phyloP scores from a whole-genome alignment of 2,329 filamentous ascomycete species.

The Ceratocystis smalleyi region DNA sequence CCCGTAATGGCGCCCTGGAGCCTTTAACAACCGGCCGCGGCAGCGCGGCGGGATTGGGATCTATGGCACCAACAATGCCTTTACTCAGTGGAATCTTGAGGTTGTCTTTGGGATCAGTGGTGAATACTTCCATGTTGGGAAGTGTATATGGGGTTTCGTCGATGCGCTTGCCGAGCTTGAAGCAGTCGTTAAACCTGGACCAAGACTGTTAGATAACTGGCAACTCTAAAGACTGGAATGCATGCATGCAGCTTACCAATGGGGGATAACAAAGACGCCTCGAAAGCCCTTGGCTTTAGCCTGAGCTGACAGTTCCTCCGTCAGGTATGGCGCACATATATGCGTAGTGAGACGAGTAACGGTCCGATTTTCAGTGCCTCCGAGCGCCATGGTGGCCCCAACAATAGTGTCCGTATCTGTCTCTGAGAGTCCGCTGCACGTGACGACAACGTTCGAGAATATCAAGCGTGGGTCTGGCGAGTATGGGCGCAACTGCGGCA shows the following conservation, averaged over 20 bases:
- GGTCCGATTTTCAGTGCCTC: constrained; percentile 60
- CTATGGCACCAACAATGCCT: constrained; percentile 53
- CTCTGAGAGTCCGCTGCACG: constrained; percentile 67
- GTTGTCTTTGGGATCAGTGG: constrained; percentile 37
- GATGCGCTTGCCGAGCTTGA: constrained; percentile 82
- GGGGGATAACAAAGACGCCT: constrained; percentile 75
- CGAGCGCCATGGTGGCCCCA: constrained; percentile 76
- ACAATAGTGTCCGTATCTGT: constrained; percentile 85
- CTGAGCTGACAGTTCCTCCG: constrained; percentile 53
- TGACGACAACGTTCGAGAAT: constrained; percentile 69
- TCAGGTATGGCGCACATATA: constrained; percentile 64
- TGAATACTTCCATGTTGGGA: constrained; percentile 73
- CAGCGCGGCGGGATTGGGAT: constrained; percentile 30
- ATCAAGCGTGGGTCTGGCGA: constrained; percentile 85
- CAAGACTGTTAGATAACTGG: background rate
- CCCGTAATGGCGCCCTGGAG: constrained; percentile 42
- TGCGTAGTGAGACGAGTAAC: constrained; percentile 69
- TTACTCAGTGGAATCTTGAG: constrained; percentile 42
- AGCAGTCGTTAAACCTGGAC: constrained; percentile 81
- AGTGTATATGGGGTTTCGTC: constrained; percentile 74
- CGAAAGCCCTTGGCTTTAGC: constrained; percentile 50
- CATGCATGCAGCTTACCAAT: constrained; percentile 50
- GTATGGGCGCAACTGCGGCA: constrained; percentile 65
- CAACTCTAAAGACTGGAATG: background rate
- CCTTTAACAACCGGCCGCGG: constrained; percentile 29